Base-by-base conservation (phyloP, 2,329 filamentous ascomycete species). In the Rutstroemia sp. region DNA sequence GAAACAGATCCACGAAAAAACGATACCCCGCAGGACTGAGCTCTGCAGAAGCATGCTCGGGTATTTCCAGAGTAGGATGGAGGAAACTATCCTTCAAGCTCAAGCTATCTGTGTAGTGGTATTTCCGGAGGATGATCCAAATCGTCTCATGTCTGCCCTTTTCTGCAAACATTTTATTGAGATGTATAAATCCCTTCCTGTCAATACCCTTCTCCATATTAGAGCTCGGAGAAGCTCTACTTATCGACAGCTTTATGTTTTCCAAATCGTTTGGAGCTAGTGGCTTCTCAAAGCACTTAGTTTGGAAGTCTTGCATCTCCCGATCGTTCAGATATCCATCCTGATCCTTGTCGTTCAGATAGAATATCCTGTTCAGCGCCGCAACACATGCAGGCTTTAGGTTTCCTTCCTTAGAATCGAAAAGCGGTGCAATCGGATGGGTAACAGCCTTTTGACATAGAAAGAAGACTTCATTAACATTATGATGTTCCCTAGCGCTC, bases 391-490 rank as follows among this genome's bases (percentile, higher is more conserved):
- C 88, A 0, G 92, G 92, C 73, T 99, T 99, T 51, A 99, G 76
- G 56, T 83, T 81, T 0, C 78, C 84, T 72, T 99, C 94, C 73
- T 97, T 99, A 58, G 95, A 92, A 72, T 99, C 94, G 70, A 95
- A 99, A 5, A 99, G 80, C 6, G 94, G 94, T 0, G 94, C 92
- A 63, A 99, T 95, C 0, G 94, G 94, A 71, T 97, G 92, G 2
- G 92, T 96, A 65, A 99, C 92, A 17, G 94, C 94, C 69, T 97
- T 97, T 72, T 99, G 94, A 71, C 94, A 99, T 14, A 99, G 83
- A 68, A 96, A 97, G 75, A 99, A 97, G 58, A 92, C 90, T 71
- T 92, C 92, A 70, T 96, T 95, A 70, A 96, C 89, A 71, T 96
- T 96, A 65, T 87, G 85, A 68, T 96, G 90, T 67, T 96, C 89